phyloP scores from a whole-genome alignment of 441 rosid genomes.

The Isatis lusitanica region DNA sequence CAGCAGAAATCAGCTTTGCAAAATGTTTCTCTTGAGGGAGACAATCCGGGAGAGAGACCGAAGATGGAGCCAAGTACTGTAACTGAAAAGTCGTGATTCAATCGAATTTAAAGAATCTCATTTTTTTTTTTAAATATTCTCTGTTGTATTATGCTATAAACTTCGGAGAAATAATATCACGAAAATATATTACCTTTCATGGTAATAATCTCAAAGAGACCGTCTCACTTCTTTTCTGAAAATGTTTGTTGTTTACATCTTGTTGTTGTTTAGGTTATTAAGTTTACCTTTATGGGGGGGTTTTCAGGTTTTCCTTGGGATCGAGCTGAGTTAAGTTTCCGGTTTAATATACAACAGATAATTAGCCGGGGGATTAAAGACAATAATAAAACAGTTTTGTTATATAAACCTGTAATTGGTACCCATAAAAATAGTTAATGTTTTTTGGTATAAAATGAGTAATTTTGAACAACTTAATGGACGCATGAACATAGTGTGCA shows the following conservation, averaged over 20 bases:
- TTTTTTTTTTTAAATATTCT: no score
- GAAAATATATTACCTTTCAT: background rate
- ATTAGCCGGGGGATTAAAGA: no score
- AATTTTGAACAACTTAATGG: background rate
- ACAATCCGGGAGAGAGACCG: background rate
- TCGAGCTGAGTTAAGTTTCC: no score
- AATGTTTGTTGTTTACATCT: background rate
- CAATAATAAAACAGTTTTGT: no score
- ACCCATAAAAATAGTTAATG: background rate
- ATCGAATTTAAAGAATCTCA: background rate
- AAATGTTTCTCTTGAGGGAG: background rate
- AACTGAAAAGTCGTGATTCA: background rate
- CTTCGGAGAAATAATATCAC: background rate
- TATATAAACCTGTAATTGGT: no score
- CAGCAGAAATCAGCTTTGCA: background rate
- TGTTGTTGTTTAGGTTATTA: background rate
- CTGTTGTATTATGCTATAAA: no score
- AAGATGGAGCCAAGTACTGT: background rate
- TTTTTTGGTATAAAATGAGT: background rate
- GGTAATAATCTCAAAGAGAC: background rate
- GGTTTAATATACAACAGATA: no score
- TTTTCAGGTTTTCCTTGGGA: no score
- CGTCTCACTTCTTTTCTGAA: background rate
- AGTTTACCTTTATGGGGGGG: background rate
- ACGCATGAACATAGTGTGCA: slow-evolving; percentile 15